Evolutionary conservation across 2,329 filamentous ascomycete genomes (phyloP).

Genomic region (Fusarium sp.): DNA sequence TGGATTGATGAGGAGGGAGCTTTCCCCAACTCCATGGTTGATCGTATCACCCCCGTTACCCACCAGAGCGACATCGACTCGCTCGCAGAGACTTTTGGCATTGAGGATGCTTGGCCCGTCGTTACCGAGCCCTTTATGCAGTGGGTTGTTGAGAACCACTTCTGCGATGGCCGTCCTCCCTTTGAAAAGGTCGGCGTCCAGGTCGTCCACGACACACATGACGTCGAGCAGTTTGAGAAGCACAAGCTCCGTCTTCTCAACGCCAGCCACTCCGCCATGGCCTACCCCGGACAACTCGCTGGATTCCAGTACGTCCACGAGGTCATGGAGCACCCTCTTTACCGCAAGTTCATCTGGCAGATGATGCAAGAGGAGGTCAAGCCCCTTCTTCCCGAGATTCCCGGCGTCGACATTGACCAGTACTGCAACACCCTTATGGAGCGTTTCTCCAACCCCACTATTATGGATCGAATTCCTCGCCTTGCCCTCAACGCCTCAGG

Average conservation of each 20-base stretch:
- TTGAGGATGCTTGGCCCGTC: constrained; percentile 63
- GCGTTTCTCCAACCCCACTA: constrained; percentile 66
- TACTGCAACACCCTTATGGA: constrained; percentile 65
- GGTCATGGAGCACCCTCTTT: constrained; percentile 60
- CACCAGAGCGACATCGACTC: constrained; percentile 55
- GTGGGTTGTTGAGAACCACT: constrained; percentile 66
- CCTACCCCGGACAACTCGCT: constrained; percentile 61
- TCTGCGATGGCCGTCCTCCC: constrained; percentile 60
- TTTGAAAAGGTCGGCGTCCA: constrained; percentile 65
- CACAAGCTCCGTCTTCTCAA: constrained; percentile 67
- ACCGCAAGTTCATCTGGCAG: constrained; percentile 60
- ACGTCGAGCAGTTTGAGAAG: constrained; percentile 65
- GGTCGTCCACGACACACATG: constrained; percentile 61
- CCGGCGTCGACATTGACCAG: constrained; percentile 61
- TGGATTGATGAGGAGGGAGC: constrained; percentile 60
- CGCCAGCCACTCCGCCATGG: constrained; percentile 62
- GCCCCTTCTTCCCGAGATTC: constrained; percentile 61
- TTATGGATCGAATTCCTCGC: constrained; percentile 65
- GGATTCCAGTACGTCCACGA: constrained; percentile 66
- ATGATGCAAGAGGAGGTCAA: constrained; percentile 68
- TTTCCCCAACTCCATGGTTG: constrained; percentile 67
- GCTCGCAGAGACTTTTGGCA: constrained; percentile 56
- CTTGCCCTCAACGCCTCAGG: constrained; percentile 63
- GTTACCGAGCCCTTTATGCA: constrained; percentile 67
- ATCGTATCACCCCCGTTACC: constrained; percentile 65